phyloP scores from a whole-genome alignment of 176 grass and related monocot genomes.

The Zizania latifolia region DNA sequence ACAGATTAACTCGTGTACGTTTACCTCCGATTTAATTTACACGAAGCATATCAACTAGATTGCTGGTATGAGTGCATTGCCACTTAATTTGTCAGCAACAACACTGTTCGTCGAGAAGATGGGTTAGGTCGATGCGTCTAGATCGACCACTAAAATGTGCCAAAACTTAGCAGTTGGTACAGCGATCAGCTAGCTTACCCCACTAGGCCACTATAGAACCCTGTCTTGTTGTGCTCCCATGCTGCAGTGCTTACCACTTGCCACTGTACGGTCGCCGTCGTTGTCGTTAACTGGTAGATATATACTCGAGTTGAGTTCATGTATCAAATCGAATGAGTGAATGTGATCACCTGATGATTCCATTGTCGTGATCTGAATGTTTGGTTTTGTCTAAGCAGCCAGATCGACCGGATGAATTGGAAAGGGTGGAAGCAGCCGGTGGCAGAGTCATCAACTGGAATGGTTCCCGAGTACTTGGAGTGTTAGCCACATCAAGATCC shows the following conservation, averaged over 20 bases:
- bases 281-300: background rate
- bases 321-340: too few species aligned
- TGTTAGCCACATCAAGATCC: slow-evolving; percentile 65
- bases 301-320: too few species aligned
- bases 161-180: background rate
- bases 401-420: slow-evolving; percentile 61
- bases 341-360: background rate
- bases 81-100: too few species aligned
- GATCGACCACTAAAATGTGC: background rate
- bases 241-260: background rate
- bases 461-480: slow-evolving; percentile 55
- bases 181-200: background rate
- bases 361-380: background rate
- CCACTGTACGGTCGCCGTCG: background rate
- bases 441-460: slow-evolving; percentile 69
- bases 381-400: slow-evolving; percentile 33
- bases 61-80: too few species aligned
- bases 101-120: background rate
- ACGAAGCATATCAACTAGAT: too few species aligned
- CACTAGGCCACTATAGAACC: background rate
- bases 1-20: background rate
- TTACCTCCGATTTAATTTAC: background rate
- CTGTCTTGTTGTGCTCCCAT: background rate
- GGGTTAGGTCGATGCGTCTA: background rate
- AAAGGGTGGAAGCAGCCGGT: slow-evolving; percentile 57